Conservation (phyloP, 2,329 filamentous ascomycete species). For the Amauroascus niger region DNA sequence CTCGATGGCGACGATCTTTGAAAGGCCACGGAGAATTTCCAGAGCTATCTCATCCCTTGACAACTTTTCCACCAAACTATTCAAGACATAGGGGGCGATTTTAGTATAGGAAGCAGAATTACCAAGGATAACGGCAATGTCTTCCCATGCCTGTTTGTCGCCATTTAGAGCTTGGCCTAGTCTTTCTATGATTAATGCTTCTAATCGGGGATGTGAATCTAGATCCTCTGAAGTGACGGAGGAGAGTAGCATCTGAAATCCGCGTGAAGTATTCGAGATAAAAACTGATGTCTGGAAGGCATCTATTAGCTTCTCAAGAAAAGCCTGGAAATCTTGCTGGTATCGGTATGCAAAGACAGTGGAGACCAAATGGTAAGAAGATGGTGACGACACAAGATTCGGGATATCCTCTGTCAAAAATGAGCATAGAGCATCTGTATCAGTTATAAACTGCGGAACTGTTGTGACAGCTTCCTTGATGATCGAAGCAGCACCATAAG, state of each 20-base stretch:
- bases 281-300: slow-evolving; percentile 27
- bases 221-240: slow-evolving; percentile 32
- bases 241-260: slow-evolving; percentile 33
- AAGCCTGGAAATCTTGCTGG: slow-evolving; percentile 33
- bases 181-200: slow-evolving; percentile 29
- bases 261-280: slow-evolving; percentile 26
- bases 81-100: slow-evolving; percentile 30
- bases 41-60: slow-evolving; percentile 30
- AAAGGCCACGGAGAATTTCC: slow-evolving; percentile 38
- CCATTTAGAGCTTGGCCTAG: slow-evolving; percentile 31
- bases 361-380: slow-evolving; percentile 55
- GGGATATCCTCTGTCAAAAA: slow-evolving; percentile 51
- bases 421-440: slow-evolving; percentile 36
- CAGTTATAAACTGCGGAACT: slow-evolving; percentile 34
- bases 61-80: slow-evolving; percentile 34
- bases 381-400: slow-evolving; percentile 57
- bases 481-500: slow-evolving; percentile 53
- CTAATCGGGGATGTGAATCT: slow-evolving; percentile 28
- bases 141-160: slow-evolving; percentile 30
- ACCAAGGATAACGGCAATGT: slow-evolving; percentile 31
- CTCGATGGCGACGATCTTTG: slow-evolving; percentile 35
- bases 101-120: slow-evolving; percentile 30
- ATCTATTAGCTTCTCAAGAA: slow-evolving; percentile 31
- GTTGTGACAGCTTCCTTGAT: slow-evolving; percentile 45
- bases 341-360: slow-evolving; percentile 51